Evolutionary conservation across 495 filamentous ascomycete genomes (phyloP).

Genomic region (Xylaria intraflava): DNA sequence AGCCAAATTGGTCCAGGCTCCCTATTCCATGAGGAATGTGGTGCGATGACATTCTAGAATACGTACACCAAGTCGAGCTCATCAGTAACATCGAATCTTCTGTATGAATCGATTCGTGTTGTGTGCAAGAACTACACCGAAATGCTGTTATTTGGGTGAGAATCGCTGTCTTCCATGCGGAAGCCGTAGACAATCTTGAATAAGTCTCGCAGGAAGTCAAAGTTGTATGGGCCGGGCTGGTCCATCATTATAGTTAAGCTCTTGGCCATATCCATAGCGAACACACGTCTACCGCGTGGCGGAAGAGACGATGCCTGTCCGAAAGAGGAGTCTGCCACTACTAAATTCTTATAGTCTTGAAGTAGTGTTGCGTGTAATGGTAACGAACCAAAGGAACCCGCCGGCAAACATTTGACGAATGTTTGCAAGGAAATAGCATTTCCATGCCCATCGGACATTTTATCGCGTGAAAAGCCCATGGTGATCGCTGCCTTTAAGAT

Average conservation of each 20-base stretch:
- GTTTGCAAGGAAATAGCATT: conserved; percentile 48
- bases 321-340: conserved; percentile 63
- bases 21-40: background rate
- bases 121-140: conserved; percentile 20
- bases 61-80: background rate
- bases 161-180: conserved; percentile 64
- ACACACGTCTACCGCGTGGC: conserved; percentile 49
- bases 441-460: conserved; percentile 23
- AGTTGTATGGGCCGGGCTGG: conserved; percentile 51
- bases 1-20: background rate
- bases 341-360: conserved; percentile 69
- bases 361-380: conserved; percentile 64
- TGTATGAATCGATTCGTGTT: background rate
- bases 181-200: conserved; percentile 82
- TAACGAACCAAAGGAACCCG: conserved; percentile 66
- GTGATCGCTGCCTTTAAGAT: conserved; percentile 78
- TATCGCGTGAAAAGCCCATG: conserved; percentile 57
- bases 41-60: background rate
- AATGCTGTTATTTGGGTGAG: conserved; percentile 46
- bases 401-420: conserved; percentile 70
- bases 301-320: conserved; percentile 47
- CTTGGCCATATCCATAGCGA: conserved; percentile 64
- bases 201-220: conserved; percentile 70
- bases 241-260: conserved; percentile 65
- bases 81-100: background rate